Base-by-base conservation (phyloP, 2,329 filamentous ascomycete species). In the Incumbomyces lentus region DNA sequence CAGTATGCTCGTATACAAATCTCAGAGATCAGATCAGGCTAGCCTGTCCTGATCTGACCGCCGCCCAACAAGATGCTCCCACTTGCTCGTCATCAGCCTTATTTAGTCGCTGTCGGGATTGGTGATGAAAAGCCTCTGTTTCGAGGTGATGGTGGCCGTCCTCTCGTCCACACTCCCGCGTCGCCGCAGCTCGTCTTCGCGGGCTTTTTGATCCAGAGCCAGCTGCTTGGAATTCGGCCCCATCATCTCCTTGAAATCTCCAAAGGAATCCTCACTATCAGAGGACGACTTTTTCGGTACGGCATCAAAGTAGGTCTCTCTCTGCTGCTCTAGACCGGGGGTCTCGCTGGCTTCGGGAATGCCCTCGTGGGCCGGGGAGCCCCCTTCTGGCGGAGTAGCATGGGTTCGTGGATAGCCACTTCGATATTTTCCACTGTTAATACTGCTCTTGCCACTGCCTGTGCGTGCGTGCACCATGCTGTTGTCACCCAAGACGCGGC, bases 391-490 rank as follows among this genome's bases (percentile, higher is more conserved):
- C n/a, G 75, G 75, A 37, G 59, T 59, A 35, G 60, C 60, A 35
- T 61, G 58, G 12, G 58, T 59, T 44, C 67, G 59, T 49, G 65
- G 70, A 61, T 64, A 72, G 56, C 62, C 69, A 63, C 62, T 68
- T 42, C 60, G 67, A 54, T 61, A 68, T 51, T 62, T 67, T 57
- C 69, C 62, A 54, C 67, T 70, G 40, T 69, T 69, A 13, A 78
- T 61, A 37, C 75, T 79, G 59, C 75, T 79, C 51, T 76, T 68
- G 11, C 76, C 75, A 51, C 75, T 79, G 38, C 75, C 75, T 2
- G 70, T 74, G 43, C 76, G 69, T 42, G 70, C 69, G 56, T 80
- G 75, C 50, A 65, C 55, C 38, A 59, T 59, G 14, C 59, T 60
- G 40, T 62, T 61, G 7, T 62, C 62, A 8, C 54, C 51, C n/a